Base-by-base conservation (phyloP, 257 asterid genomes). In the Scutellaria minor region DNA sequence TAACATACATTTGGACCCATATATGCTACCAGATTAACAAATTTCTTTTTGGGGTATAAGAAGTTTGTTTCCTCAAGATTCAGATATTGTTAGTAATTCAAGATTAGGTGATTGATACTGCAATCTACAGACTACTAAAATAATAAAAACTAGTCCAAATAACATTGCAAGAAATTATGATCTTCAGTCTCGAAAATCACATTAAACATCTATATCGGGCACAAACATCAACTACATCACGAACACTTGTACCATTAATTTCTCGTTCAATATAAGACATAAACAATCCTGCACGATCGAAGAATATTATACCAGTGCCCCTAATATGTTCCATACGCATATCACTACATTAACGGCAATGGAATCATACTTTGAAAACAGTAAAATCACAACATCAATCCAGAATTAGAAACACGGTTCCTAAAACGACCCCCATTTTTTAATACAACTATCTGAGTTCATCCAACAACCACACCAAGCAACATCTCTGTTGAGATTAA, bases 31-130 rank as follows among this genome's bases (percentile, higher is more conserved):
- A 44, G 54, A 18, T 20, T 9, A 18, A 10, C 40, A 44, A 5
- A 9, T 15, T 42, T 13, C 14, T 62, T 45, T 60, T 60, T 39
- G 50, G 31, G 48, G 40, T 60, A 44, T 44, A 27, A 12, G 48
- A 40, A 20, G 12, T 71, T 61, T 7, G 50, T 39, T 7, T 60
- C 39, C 45, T 71, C 54, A 64, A 64, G 54, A 64, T 10, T 63
- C 11, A 59, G 45, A 45, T 7, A 27, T 44, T 56, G 37, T 15
- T 9, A 59, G 39, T 46, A 47, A 59, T 35, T 50, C 42, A 18
- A 71, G 69, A 48, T 35, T 48, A 9, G 48, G 60, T 11, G 66
- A 69, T 41, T 24, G 27, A 42, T 7, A 45, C 2, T 11, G 1
- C 35, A 3, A 27, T 27, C 35, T 27, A 3, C 35, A 27, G 35